Conservation (phyloP, 1,139 yeast species). For the Hyphopichia fennica region DNA sequence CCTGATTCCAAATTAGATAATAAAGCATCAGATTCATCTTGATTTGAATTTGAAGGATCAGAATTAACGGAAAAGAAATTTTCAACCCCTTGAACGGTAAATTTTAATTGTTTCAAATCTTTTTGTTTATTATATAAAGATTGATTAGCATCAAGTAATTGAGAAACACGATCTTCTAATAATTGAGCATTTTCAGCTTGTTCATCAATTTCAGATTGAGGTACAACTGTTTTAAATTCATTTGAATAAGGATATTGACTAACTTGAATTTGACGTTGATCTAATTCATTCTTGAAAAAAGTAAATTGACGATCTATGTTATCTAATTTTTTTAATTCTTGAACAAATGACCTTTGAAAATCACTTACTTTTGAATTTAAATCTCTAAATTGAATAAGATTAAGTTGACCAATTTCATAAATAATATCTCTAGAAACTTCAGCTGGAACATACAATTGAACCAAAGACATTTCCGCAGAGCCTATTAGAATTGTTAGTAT, state of each 20-base stretch:
- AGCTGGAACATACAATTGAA: conserved; percentile 70
- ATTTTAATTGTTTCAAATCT: conserved; percentile 38
- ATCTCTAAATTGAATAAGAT: conserved; percentile 68
- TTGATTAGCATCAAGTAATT: conserved; percentile 39
- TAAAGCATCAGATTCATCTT: conserved; percentile 21
- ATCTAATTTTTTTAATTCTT: conserved; percentile 66
- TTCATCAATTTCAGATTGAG: conserved; percentile 74
- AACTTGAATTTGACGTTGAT: conserved; percentile 46
- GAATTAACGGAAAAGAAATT: conserved; percentile 53
- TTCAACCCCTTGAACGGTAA: conserved; percentile 60
- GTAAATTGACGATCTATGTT: conserved; percentile 66
- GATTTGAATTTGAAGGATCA: conserved; percentile 14
- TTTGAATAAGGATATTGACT: conserved; percentile 45
- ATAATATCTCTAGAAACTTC: conserved; percentile 69
- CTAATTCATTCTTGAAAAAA: conserved; percentile 50
- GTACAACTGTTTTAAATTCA: conserved; percentile 37
- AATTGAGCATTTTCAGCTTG: conserved; percentile 64
- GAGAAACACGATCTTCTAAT: conserved; percentile 44
- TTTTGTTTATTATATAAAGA: conserved; percentile 34
- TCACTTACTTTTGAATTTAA: conserved; percentile 65
- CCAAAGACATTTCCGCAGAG: conserved; percentile 80
- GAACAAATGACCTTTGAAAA: conserved; percentile 72
- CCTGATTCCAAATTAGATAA: conserved; percentile 30
- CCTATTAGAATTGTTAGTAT: conserved; percentile 25
- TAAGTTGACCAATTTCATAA: conserved; percentile 63